Evolutionary conservation across 148 eudicot species (phyloP).

Genomic region (Amaranthus palmeri): DNA sequence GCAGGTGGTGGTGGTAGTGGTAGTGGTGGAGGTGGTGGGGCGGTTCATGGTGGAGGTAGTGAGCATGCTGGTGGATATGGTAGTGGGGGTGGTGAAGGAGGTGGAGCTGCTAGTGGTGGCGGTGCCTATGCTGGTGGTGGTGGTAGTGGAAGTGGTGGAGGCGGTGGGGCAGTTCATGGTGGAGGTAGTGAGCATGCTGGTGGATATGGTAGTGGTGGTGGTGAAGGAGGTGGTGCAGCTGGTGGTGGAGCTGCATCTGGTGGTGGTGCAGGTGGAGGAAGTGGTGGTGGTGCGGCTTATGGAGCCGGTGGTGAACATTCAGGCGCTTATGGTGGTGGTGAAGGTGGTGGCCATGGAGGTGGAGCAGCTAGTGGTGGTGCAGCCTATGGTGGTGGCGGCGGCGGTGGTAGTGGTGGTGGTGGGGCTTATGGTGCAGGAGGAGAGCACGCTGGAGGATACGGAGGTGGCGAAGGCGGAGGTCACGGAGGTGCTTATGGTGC

Average conservation of each 20-base stretch:
- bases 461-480: slow-evolving; percentile 19
- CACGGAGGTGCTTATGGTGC: not conserved
- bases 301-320: slow-evolving; percentile 19
- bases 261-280: slow-evolving; percentile 32
- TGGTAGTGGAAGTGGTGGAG: slow-evolving; percentile 24
- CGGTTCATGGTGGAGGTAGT: slow-evolving; percentile 22
- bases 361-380: slow-evolving; percentile 25
- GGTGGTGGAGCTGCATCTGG: slow-evolving; percentile 25
- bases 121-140: slow-evolving; percentile 14
- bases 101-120: slow-evolving; percentile 25
- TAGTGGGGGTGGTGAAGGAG: slow-evolving; percentile 27
- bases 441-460: slow-evolving; percentile 22
- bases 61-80: slow-evolving; percentile 24
- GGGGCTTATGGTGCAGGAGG: slow-evolving; percentile 25
- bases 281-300: slow-evolving; percentile 28
- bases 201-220: slow-evolving; percentile 30
- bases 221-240: slow-evolving; percentile 21
- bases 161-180: slow-evolving; percentile 24
- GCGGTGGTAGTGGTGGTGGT: slow-evolving; percentile 34
- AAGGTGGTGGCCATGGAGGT: slow-evolving; percentile 30
- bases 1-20: slow-evolving; percentile 20
- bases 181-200: slow-evolving; percentile 16
- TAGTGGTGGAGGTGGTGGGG: slow-evolving; percentile 18
- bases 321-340: slow-evolving; percentile 20
- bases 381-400: slow-evolving; percentile 23